Evolutionary conservation across 306 rosid species (phyloP).

Genomic region (Quercus glauca): DNA sequence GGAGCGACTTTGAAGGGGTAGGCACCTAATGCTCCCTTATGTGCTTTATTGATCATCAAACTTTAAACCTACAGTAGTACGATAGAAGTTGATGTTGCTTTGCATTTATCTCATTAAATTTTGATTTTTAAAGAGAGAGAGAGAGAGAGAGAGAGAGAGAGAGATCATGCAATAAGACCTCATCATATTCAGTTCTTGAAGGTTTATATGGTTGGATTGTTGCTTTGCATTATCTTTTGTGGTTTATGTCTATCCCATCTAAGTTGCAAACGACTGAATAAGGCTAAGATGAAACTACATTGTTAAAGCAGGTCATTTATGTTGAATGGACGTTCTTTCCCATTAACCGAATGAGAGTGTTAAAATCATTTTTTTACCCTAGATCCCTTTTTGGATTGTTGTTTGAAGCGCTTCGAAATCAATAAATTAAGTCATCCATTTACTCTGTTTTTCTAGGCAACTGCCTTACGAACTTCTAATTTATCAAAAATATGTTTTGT

Average conservation of each 20-base stretch:
- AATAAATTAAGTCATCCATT: not conserved
- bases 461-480: not conserved
- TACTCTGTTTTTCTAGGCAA: too few species aligned
- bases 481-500: not conserved
- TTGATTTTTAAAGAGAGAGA: not conserved
- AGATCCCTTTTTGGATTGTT: too few species aligned
- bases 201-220: not conserved
- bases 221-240: not conserved
- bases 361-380: too few species aligned
- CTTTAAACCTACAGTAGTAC: not conserved
- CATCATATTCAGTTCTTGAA: not conserved
- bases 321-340: too few species aligned
- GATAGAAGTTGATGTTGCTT: not conserved
- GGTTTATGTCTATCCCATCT: too few species aligned
- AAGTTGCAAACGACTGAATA: too few species aligned
- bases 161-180: too few species aligned
- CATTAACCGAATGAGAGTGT: too few species aligned
- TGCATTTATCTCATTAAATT: too few species aligned
- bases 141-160: too few species aligned
- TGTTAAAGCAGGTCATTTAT: too few species aligned
- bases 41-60: not conserved
- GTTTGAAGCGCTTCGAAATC: not conserved
- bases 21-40: constrained; percentile 16
- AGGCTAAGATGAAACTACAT: too few species aligned
- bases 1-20: constrained; percentile 97